Conservation (phyloP, 148 eudicot genomes). For the Rhododendron henanense region DNA sequence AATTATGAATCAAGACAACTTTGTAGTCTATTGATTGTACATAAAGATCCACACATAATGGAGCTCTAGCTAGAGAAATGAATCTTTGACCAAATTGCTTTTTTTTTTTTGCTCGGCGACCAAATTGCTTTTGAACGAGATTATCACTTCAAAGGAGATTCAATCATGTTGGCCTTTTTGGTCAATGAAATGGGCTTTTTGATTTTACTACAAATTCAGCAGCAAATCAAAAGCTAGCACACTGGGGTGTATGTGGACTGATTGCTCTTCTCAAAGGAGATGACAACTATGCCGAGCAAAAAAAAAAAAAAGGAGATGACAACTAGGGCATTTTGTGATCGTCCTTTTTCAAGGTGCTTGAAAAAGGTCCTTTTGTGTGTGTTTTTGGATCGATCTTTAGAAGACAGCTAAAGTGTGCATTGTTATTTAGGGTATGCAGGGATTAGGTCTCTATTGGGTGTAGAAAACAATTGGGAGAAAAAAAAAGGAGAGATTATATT, state of each 20-base stretch:
- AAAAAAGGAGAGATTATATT: background rate
- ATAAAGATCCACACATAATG: background rate
- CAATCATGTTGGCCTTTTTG: background rate
- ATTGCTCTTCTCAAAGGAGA: background rate
- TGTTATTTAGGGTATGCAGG: background rate
- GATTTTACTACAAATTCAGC: background rate
- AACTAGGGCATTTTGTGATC: background rate
- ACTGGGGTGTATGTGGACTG: background rate
- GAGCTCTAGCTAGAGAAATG: background rate
- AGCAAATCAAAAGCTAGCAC: background rate
- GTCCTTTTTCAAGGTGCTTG: background rate
- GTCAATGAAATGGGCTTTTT: background rate
- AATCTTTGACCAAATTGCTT: background rate
- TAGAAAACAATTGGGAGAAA: background rate
- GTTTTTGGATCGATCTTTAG: background rate
- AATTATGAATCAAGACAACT: background rate
- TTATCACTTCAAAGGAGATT: background rate
- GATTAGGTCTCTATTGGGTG: background rate
- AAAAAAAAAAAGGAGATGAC: background rate
- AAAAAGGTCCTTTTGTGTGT: background rate
- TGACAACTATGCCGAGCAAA: no score
- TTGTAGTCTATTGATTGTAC: background rate
- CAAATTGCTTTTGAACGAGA: background rate
- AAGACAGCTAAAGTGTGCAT: background rate
- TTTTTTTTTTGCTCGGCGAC: no score